Base-by-base conservation (phyloP, 805 yeast species). In the Sugiyamaella mastotermitis region DNA sequence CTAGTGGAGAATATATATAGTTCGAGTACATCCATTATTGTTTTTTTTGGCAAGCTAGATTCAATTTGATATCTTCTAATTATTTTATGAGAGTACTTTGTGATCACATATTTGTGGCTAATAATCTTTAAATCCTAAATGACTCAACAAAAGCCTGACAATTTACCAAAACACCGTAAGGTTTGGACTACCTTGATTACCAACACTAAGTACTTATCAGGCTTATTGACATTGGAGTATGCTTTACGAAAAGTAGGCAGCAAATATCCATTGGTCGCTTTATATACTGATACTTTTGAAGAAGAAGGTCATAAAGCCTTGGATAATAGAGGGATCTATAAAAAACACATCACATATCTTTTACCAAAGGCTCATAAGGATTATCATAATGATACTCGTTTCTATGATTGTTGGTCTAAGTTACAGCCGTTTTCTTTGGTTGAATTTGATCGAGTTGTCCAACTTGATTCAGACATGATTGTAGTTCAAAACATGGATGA, bases 391-490 rank as follows among this genome's bases (percentile, higher is more conserved):
- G 81, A 77, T 46, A 63, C 71, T 8, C 57, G 82, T 24, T 76
- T 76, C 56, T 60, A 68, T 48, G 80, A 76, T 51, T 74, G 80
- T 46, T 76, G 80, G 80, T 65, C 80, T 20, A 76, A 76, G 55
- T 54, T 76, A 34, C 76, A 72, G 56, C 71, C 77, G 7, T 76
- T 76, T 51, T 61, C 66, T 17, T 57, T 76, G 37, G 46, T 53
- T 8, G 72, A 75, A 45, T 77, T 66, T 43, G 68, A 73, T n/a
- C 61, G 74, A 30, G 71, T 76, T 9, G 71, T 73, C 18, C 77
- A 69, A 46, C 58, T 76, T 40, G 83, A 76, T 48, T 66, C 74
- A 13, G 83, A 76, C 54, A 76, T 77, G 81, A 58, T 74, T 20
- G 76, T 76, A 2, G 40, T 71, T 6, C 58, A 61, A 39, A 76